These are phyloP conservation scores for Sugiyamaella sp. DNA, from an alignment of 1,139 yeast species.

Conservation along the genomic window DNA sequence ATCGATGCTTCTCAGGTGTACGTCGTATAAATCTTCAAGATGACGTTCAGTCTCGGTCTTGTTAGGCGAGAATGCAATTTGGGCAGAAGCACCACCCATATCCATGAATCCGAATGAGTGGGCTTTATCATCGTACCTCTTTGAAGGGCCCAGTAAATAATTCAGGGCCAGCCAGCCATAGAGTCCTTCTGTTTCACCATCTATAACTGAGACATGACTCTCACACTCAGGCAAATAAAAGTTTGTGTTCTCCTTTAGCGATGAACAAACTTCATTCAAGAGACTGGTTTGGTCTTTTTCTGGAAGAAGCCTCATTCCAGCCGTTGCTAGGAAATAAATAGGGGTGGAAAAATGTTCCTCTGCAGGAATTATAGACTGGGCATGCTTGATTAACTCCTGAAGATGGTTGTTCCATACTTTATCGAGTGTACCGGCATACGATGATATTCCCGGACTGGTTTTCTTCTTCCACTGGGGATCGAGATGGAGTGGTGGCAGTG, in stretches of 20 bases:
- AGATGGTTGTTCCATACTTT: conserved; percentile 65
- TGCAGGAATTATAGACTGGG: conserved; percentile 62
- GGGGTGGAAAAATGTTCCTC: conserved; percentile 72
- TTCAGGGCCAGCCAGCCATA: conserved; percentile 82
- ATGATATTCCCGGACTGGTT: conserved; percentile 68
- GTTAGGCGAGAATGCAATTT: conserved; percentile 74
- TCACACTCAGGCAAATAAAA: conserved; percentile 56
- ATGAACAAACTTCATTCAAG: conserved; percentile 55
- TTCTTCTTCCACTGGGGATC: conserved; percentile 57
- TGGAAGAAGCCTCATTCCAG: conserved; percentile 74
- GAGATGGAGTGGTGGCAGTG: conserved; percentile 47
- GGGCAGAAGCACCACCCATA: conserved; percentile 87
- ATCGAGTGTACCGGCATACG: conserved; percentile 47
- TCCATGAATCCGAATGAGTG: conserved; percentile 70
- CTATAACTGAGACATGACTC: conserved; percentile 64
- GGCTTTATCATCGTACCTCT: conserved; percentile 41
- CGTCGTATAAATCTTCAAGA: conserved; percentile 54
- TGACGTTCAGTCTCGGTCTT: conserved; percentile 57
- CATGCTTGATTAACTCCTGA: conserved; percentile 55
- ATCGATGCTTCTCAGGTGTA: conserved; percentile 51
- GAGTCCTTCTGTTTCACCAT: conserved; percentile 78
- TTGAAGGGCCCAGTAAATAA: conserved; percentile 55
- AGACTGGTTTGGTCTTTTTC: conserved; percentile 59
- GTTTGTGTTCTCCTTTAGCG: conserved; percentile 53
- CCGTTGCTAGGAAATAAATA: conserved; percentile 77